Conservation (phyloP, 176 grass and related monocot species). For the Cocos nucifera region DNA sequence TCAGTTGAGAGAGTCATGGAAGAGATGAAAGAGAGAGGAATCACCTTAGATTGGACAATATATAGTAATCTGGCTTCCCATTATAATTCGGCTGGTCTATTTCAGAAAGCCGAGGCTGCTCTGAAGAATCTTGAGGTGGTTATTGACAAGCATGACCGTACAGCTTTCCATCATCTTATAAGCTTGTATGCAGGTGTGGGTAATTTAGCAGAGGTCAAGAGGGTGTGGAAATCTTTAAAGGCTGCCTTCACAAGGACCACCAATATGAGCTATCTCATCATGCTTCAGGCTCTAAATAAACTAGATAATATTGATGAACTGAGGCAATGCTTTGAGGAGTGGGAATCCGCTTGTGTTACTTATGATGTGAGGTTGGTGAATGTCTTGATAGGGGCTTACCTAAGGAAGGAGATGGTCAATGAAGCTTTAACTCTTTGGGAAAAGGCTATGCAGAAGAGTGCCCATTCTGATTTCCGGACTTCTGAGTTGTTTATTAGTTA, state of each 20-base stretch:
- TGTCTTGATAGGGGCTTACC: constrained; percentile 2
- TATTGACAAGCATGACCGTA: background rate
- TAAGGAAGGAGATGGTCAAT: background rate
- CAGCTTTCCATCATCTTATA: background rate
- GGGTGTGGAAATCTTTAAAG: constrained; percentile 5
- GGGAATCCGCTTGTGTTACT: background rate
- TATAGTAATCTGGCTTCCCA: constrained; percentile 5
- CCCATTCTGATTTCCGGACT: background rate
- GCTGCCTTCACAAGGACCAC: background rate
- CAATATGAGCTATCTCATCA: background rate
- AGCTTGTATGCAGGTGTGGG: constrained; percentile 8
- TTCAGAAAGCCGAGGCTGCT: background rate
- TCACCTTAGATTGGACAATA: background rate
- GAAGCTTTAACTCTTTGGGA: constrained; percentile 5
- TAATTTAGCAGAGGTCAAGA: constrained; percentile 1
- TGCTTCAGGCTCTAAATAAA: constrained; percentile 9
- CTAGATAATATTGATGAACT: constrained; percentile 5
- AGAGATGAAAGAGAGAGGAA: constrained; percentile 1
- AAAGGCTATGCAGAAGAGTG: background rate
- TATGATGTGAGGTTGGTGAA: constrained; percentile 6
- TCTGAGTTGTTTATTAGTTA: background rate
- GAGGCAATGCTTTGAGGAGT: constrained; percentile 6
- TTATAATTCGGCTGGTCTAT: constrained; percentile 11
- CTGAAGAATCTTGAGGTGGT: constrained; percentile 9
- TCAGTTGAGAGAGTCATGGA: constrained; percentile 10